These are phyloP conservation scores for Salvia splendens DNA, from an alignment of 257 asterid species.

Conservation along the genomic window DNA sequence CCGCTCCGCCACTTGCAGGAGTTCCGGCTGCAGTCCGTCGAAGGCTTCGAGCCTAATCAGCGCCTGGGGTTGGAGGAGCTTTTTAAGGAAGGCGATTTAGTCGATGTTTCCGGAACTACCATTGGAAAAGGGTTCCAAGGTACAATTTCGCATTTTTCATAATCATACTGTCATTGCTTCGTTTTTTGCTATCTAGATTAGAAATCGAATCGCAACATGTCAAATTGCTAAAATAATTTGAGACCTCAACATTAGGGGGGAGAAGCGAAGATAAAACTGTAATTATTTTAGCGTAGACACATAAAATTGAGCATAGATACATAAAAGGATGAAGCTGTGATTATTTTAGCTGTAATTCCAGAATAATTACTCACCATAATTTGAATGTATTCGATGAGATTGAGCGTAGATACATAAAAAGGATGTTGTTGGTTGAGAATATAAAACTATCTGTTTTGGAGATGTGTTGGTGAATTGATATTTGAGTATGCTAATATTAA, in stretches of 20 bases:
- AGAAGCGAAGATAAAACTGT: not conserved
- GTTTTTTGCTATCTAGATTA: not conserved
- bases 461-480: not conserved
- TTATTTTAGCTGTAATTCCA: not conserved
- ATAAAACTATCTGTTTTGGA: not conserved
- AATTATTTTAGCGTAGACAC: too few species aligned
- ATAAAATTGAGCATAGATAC: too few species aligned
- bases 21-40: slow-evolving; percentile 62
- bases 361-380: not conserved
- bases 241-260: not conserved
- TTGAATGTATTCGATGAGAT: not conserved
- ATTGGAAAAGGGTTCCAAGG: slow-evolving; percentile 99
- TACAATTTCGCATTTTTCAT: slow-evolving; percentile 30
- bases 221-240: not conserved
- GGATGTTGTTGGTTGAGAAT: not conserved
- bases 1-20: slow-evolving; percentile 92
- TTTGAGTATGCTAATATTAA: not conserved
- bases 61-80: slow-evolving; percentile 57
- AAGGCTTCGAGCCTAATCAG: slow-evolving; percentile 82
- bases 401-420: not conserved
- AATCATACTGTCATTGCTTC: not conserved
- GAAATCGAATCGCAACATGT: too few species aligned
- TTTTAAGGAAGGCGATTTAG: slow-evolving; percentile 83
- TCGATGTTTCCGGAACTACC: slow-evolving; percentile 86
- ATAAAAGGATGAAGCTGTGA: too few species aligned